Evolutionary conservation across 805 yeast genomes (phyloP).

Genomic region (Wickerhamomyces rabaulensis): DNA sequence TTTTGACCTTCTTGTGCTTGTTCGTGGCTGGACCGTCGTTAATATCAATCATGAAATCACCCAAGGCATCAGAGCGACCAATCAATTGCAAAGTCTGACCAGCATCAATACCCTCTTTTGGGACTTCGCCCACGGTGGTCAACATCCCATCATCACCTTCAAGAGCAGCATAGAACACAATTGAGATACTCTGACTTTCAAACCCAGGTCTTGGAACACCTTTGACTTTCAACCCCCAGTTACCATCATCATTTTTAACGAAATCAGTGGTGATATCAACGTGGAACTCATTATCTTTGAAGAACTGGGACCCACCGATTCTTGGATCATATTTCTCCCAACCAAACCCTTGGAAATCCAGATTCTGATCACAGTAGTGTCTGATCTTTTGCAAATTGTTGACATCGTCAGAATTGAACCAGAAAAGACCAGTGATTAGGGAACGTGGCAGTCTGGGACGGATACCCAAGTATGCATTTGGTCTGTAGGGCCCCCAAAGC

Average conservation of each 20-base stretch:
- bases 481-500: conserved; percentile 91
- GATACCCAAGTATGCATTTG: conserved; percentile 81
- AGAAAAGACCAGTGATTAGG: conserved; percentile 74
- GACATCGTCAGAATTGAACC: conserved; percentile 68
- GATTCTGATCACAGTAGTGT: conserved; percentile 71
- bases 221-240: conserved; percentile 75
- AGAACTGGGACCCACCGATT: conserved; percentile 74
- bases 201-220: conserved; percentile 55
- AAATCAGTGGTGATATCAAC: conserved; percentile 65
- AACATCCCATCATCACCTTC: conserved; percentile 54
- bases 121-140: conserved; percentile 31
- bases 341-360: conserved; percentile 66
- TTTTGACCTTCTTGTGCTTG: conserved; percentile 32
- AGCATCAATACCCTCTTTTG: conserved; percentile 22
- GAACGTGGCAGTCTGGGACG: conserved; percentile 78
- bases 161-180: conserved; percentile 75
- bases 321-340: conserved; percentile 91
- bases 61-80: conserved; percentile 62
- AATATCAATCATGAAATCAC: conserved; percentile 57
- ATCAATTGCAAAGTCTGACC: conserved; percentile 35
- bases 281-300: conserved; percentile 61
- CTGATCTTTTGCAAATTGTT: conserved; percentile 52
- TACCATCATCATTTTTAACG: conserved; percentile 64
- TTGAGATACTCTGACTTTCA: conserved; percentile 48
- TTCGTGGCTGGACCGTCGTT: conserved; percentile 48